Percentiles rank a stretch among this genome's conserved stretches.
Conservation (phyloP, 2,329 filamentous ascomycete species). For the Daldinia sp. region DNA sequence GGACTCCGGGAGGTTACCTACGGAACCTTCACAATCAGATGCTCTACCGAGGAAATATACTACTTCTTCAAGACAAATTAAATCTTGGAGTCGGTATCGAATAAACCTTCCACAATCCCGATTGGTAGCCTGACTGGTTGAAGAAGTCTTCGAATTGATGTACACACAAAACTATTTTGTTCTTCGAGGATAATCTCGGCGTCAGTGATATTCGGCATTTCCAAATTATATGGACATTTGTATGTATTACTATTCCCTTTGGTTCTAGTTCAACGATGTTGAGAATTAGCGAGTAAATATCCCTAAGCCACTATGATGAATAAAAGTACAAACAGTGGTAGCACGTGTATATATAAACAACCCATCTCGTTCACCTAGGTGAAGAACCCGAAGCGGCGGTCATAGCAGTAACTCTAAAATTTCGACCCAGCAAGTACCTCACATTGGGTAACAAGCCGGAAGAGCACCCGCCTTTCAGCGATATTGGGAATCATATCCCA, state of each 20-base stretch:
- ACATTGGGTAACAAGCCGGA: conserved; percentile 8
- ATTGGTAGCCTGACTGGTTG: background rate
- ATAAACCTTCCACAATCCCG: background rate
- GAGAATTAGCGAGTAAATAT: background rate
- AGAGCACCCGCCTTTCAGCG: conserved; percentile 6
- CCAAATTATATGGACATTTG: background rate
- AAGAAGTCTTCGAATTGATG: too few relatives aligned
- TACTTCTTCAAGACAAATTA: background rate
- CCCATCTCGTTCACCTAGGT: conserved; percentile 1
- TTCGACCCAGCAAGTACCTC: background rate
- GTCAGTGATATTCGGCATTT: background rate
- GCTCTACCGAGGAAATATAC: conserved; percentile 9
- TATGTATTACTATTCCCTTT: background rate
- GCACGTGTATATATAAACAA: background rate
- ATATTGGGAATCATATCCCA: background rate
- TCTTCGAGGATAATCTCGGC: background rate
- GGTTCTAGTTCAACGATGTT: too few relatives aligned
- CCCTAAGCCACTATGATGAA: background rate
- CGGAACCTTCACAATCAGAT: background rate
- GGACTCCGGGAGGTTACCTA: conserved; percentile 13
- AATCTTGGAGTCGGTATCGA: background rate
- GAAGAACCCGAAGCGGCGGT: conserved; percentile 1
- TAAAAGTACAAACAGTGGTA: background rate
- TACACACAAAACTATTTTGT: background rate
- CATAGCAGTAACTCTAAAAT: background rate